These are phyloP conservation scores for Luffa acutangula DNA, from an alignment of 306 rosid species.

Conservation along the genomic window DNA sequence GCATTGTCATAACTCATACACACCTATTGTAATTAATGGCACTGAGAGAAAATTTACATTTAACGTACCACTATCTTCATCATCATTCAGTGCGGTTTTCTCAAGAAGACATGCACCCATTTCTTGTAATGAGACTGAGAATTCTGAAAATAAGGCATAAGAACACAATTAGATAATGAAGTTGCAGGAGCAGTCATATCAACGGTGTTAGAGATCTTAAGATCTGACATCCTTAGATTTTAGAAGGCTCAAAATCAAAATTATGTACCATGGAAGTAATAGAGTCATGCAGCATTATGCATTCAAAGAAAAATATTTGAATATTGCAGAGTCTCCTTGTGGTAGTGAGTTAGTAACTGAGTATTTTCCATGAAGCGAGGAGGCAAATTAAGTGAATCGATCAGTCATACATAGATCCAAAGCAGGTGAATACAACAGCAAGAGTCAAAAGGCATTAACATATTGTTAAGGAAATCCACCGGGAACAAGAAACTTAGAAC, in stretches of 20 bases:
- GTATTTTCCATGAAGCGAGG: background rate
- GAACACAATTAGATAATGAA: background rate
- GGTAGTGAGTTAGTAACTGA: background rate
- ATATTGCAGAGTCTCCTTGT: background rate
- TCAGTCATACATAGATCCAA: background rate
- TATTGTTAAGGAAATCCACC: background rate
- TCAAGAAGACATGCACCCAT: conserved; percentile 90
- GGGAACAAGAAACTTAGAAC: background rate
- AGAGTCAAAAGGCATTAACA: background rate
- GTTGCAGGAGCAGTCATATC: background rate
- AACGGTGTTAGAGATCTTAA: background rate
- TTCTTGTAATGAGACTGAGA: conserved; percentile 75
- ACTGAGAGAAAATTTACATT: background rate
- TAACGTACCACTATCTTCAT: conserved; percentile 72
- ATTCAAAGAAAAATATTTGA: background rate
- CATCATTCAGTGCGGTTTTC: conserved; percentile 85
- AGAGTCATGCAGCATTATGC: background rate
- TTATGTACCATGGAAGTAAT: background rate
- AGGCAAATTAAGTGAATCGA: background rate
- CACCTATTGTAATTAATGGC: background rate
- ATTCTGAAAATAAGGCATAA: conserved; percentile 39
- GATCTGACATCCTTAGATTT: background rate
- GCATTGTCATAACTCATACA: background rate
- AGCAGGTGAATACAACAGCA: background rate
- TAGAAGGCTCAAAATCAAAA: background rate